Base-by-base conservation (phyloP, 2,329 filamentous ascomycete species). In the Pyricularia sp. region DNA sequence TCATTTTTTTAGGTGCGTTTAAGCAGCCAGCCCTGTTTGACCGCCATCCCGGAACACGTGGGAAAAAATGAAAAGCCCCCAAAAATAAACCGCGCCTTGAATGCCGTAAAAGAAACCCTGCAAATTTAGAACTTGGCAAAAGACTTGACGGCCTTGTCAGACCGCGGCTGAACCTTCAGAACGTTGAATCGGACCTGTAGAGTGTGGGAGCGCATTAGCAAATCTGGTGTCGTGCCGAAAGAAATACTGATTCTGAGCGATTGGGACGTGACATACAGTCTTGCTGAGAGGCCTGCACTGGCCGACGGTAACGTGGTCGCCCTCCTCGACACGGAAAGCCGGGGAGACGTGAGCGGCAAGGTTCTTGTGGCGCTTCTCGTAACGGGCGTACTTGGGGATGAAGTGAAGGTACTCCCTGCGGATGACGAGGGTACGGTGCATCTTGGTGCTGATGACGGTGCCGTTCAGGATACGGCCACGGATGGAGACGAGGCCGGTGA, bases 361-460 rank as follows among this genome's bases (percentile, higher is more conserved):
- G 91, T 99, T 99, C 92, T 97, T 97, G 92, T 99, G 95, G 84
- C 95, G 90, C 91, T 97, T 98, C 93, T 99, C 96, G 85, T 99
- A 99, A 90, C 95, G 92, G 82, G 92, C 88, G 90, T 99, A 99
- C 89, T 99, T 99, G 84, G 94, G 94, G 82, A 99, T 92, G 87
- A 92, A 99, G 89, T 99, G 95, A 73, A 99, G 93, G 89, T 99
- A 99, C 89, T 99, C 95, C 85, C 95, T 91, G 84, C 95, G 95
- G 89, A 99, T 96, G 86, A 99, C 91, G 82, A 98, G 86, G 79
- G 95, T 99, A 86, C 95, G 92, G 92, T 99, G 95, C 95, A 99
- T 99, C 92, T 99, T 99, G 86, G 95, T 99, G 79, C 94, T 98
- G 81, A 98, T 92, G 81, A 99, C 95, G 81, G 93, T 97, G 81